A percentile compares a stretch with the other conserved stretches of the same genome.
phyloP scores from a whole-genome alignment of 768 basidiomycete genomes.

The Auriscalpium orientale region DNA sequence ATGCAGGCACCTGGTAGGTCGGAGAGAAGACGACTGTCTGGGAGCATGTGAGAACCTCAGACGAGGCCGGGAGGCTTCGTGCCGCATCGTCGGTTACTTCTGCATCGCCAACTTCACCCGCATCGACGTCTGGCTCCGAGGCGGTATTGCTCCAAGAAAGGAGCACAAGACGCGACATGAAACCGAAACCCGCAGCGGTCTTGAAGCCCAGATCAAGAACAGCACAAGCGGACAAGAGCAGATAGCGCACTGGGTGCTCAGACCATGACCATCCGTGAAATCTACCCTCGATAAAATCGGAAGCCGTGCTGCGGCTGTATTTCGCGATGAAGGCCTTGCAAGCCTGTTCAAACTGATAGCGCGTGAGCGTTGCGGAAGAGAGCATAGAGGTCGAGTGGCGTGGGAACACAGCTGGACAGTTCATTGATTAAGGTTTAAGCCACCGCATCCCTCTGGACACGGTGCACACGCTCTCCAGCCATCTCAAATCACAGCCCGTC shows the following conservation, averaged over 20 bases:
- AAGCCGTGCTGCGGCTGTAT: slow-evolving; percentile 8
- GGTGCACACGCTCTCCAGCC: slow-evolving; percentile 10
- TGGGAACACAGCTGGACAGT: slow-evolving; percentile 34
- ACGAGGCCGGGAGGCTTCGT: neutral
- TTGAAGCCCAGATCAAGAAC: slow-evolving; percentile 10
- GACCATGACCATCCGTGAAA: slow-evolving; percentile 50
- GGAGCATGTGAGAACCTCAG: slow-evolving; percentile 32
- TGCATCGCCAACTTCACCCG: slow-evolving; percentile 7
- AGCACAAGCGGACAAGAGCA: neutral
- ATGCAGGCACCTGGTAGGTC: slow-evolving; percentile 74
- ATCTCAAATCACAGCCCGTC: slow-evolving; percentile 40
- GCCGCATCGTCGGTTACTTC: slow-evolving; percentile 35
- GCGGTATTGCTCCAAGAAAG: slow-evolving; percentile 5
- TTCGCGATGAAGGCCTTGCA: slow-evolving; percentile 44
- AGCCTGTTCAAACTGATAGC: slow-evolving; percentile 50
- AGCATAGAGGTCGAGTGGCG: slow-evolving; percentile 3
- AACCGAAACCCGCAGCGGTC: slow-evolving; percentile 24
- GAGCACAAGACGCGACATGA: slow-evolving; percentile 19
- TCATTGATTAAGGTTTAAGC: slow-evolving; percentile 45
- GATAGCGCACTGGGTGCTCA: slow-evolving; percentile 45
- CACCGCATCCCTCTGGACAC: slow-evolving; percentile 15
- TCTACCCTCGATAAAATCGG: neutral
- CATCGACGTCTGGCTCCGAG: slow-evolving; percentile 10
- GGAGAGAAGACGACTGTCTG: slow-evolving; percentile 74
- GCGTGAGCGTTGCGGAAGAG: slow-evolving; percentile 41